Base-by-base conservation (phyloP, 108 stramenopile genomes). In the Nitzschia sp. region DNA sequence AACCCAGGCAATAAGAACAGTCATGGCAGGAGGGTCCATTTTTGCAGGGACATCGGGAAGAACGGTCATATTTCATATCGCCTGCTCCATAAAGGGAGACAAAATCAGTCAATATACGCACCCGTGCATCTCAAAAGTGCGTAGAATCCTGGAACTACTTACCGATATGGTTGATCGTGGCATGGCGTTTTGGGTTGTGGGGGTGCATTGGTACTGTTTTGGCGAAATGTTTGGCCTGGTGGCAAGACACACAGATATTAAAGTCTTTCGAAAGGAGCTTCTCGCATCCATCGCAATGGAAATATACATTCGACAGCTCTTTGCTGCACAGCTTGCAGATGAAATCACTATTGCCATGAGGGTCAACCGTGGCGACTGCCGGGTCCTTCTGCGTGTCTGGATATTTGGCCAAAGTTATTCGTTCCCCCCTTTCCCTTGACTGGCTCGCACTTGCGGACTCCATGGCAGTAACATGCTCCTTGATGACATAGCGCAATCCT, bases 211-310 rank as follows among this genome's bases (percentile, higher is more conserved):
- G 74, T 5, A 78, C 61, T 13, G 46, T 58, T 5, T 17, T 26
- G 22, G 58, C 33, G 54, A 69, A 73, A 38, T 75, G 53, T 46
- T 68, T 72, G n/a, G 84, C 78, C 13, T 67, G n/a, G 29, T 93
- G 82, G 48, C 95, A 96, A 26, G 65, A 73, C 17, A 66, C 53
- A 66, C 95, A 96, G 25, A 96, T 90, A 62, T 92, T 94, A 63
- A 85, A 87, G 68, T 92, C 92, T 62, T 85, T 89, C 29, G 73
- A 72, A 3, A 96, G 76, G 9, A 96, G 71, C 19, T 78, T 67
- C 68, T 96, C 91, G 59, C 95, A 96, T 4, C 95, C 95, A 53
- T 85, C 80, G 63, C 95, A 96, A 53, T 96, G 95, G 71, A 86
- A 89, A 70, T 92, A 96, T 2, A 84, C 70, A 68, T 94, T 96